Percentiles rank a stretch among this genome's conserved stretches.
These are phyloP conservation scores for Penicillium concentricum DNA, from an alignment of 2,329 filamentous ascomycete genomes.

Conservation along the genomic window DNA sequence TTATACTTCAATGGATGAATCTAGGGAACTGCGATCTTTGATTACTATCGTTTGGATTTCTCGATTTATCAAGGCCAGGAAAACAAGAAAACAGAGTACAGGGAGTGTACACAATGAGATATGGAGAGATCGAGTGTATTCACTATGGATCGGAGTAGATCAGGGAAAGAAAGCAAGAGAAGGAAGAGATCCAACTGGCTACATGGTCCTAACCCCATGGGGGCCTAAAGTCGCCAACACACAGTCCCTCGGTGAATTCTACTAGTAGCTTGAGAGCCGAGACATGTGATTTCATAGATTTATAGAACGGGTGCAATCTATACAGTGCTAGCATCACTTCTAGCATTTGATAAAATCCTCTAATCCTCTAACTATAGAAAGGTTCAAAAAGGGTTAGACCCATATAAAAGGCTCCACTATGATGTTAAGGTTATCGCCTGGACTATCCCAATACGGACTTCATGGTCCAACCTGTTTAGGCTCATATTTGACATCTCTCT, in stretches of 20 bases:
- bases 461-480: neutral
- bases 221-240: neutral
- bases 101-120: no score
- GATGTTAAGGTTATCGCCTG: constrained; percentile 7
- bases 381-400: neutral
- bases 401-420: neutral
- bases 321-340: no score
- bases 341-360: neutral
- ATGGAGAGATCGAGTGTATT: no score
- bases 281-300: neutral
- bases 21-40: neutral
- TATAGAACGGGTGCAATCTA: neutral
- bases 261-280: neutral
- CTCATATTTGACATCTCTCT: neutral
- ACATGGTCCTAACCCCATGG: neutral
- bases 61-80: neutral
- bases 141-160: no score
- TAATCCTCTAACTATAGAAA: neutral
- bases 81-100: no score
- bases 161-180: no score
- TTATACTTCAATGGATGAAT: neutral
- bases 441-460: constrained; percentile 9
- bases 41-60: no score
- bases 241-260: neutral
- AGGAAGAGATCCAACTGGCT: neutral